Conservation (phyloP, 495 filamentous ascomycete genomes). For the Aspergillus ellipticus region DNA sequence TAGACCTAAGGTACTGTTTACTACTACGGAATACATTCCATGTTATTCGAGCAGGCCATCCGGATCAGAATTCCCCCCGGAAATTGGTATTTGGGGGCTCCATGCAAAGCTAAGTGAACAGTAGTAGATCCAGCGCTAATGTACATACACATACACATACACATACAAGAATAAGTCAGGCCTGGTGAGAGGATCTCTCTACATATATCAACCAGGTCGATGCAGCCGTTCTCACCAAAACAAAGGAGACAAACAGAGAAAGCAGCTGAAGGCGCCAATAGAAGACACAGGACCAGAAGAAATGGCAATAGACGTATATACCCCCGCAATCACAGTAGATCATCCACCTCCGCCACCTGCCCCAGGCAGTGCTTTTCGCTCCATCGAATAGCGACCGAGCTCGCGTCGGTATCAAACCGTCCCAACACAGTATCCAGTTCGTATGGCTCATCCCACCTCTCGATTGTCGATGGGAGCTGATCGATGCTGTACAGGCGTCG, state of each 20-base stretch:
- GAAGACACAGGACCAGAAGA: too few species aligned
- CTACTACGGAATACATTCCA: too few species aligned
- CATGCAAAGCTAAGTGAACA: too few species aligned
- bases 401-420: conserved; percentile 10
- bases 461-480: conserved; percentile 9
- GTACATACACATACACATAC: too few species aligned
- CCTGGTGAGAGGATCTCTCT: too few species aligned
- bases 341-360: neutral
- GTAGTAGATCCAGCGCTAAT: too few species aligned
- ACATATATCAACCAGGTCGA: too few species aligned
- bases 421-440: conserved; percentile 24
- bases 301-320: neutral
- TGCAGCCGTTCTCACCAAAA: too few species aligned
- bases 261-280: neutral
- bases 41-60: too few species aligned
- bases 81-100: neutral
- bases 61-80: neutral
- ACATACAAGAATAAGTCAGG: too few species aligned
- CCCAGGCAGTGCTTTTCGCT: conserved; percentile 8
- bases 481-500: conserved; percentile 7
- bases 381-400: conserved; percentile 13
- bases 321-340: neutral
- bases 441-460: conserved; percentile 30
- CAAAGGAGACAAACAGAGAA: too few species aligned
- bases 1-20: too few species aligned